Evolutionary conservation across 208 protist genomes (phyloP).

Genomic region (Trypanosoma scelopori): DNA sequence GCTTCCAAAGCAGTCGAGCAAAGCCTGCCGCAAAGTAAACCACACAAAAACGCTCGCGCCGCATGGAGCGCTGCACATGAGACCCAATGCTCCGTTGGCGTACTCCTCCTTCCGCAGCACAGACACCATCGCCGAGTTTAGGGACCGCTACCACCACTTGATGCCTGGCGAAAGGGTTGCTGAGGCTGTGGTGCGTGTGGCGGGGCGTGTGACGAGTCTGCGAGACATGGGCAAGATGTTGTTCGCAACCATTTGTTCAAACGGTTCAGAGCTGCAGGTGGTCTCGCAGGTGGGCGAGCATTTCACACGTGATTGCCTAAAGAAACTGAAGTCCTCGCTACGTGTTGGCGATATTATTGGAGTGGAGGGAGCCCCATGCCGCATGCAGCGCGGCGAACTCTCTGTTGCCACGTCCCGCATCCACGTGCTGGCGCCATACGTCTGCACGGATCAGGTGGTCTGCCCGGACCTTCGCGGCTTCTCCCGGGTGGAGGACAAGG

Average conservation of each 20-base stretch:
- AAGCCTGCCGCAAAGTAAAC: too few relatives aligned
- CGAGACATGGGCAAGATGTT: constrained; percentile 86
- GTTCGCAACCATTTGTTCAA: constrained; percentile 74
- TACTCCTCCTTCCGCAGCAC: constrained; percentile 69
- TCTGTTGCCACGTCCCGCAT: constrained; percentile 63
- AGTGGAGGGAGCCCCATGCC: constrained; percentile 65
- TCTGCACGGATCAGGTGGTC: constrained; percentile 80
- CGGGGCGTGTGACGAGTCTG: constrained; percentile 66
- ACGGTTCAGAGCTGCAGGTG: constrained; percentile 69
- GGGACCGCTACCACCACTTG: constrained; percentile 41
- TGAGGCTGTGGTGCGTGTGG: constrained; percentile 40
- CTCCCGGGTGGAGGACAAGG: constrained; percentile 59
- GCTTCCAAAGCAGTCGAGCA: neutral
- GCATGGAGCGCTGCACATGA: constrained; percentile 27
- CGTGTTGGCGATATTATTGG: constrained; percentile 87
- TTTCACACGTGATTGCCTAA: constrained; percentile 55
- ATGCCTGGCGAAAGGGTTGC: constrained; percentile 26
- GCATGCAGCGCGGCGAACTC: constrained; percentile 84
- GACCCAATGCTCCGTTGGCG: constrained; percentile 43
- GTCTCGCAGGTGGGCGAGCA: constrained; percentile 51
- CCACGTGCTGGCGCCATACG: constrained; percentile 75
- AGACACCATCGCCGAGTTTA: constrained; percentile 48
- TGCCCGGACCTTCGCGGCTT: constrained; percentile 79
- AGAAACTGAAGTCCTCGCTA: constrained; percentile 43
- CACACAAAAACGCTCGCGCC: too few relatives aligned